These are phyloP conservation scores for Penicillium rolfsii DNA, from an alignment of 2,329 filamentous ascomycete genomes.

Conservation along the genomic window DNA sequence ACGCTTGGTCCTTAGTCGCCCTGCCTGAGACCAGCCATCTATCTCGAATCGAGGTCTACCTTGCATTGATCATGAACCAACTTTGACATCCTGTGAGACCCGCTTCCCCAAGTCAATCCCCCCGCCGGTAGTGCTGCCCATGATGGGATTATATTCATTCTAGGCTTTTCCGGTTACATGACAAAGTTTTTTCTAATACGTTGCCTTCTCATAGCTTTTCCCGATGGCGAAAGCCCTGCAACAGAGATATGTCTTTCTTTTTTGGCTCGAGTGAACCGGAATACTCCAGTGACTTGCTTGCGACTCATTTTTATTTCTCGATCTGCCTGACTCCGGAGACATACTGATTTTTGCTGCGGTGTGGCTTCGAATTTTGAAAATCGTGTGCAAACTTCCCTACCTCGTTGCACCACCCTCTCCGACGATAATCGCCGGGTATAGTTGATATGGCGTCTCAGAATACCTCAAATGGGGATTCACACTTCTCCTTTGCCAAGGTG, in stretches of 20 bases:
- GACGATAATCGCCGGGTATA: constrained; percentile 15
- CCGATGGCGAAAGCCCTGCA: constrained; percentile 47
- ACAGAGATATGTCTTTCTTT: constrained; percentile 51
- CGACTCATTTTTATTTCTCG: constrained; percentile 36
- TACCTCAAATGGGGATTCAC: constrained; percentile 33
- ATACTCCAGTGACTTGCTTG: constrained; percentile 44
- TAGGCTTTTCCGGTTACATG: neutral
- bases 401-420: constrained; percentile 20
- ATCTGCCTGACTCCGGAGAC: constrained; percentile 29
- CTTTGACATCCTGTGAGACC: constrained; percentile 33
- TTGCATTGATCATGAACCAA: constrained; percentile 30
- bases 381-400: constrained; percentile 26
- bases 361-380: constrained; percentile 24
- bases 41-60: constrained; percentile 22
- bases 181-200: constrained; percentile 16
- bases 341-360: constrained; percentile 27
- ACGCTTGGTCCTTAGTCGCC: neutral
- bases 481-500: constrained; percentile 78
- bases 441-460: constrained; percentile 40
- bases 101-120: constrained; percentile 10
- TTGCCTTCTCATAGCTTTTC: constrained; percentile 35
- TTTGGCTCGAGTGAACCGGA: constrained; percentile 48
- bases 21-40: constrained; percentile 5
- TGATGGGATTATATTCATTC: neutral
- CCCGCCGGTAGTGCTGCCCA: constrained; percentile 8